These are phyloP conservation scores for Podaxis sp. DNA, from an alignment of 768 basidiomycete species.

Conservation along the genomic window DNA sequence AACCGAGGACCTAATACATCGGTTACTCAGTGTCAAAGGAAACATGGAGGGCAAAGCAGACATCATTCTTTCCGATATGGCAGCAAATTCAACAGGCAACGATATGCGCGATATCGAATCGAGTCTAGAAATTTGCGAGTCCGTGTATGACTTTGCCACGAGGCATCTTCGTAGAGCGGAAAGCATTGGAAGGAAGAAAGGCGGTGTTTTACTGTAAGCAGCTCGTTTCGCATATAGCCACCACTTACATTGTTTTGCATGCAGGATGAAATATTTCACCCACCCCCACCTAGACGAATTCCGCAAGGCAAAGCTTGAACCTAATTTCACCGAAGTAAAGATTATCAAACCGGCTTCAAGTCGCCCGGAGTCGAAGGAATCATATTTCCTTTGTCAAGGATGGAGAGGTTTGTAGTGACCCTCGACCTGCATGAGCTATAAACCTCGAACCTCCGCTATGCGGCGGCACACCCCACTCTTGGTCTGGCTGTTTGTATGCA, in stretches of 20 bases:
- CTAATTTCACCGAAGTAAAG: conserved; percentile 61
- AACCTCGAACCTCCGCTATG: background rate
- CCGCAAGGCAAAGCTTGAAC: conserved; percentile 48
- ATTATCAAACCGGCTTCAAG: conserved; percentile 82
- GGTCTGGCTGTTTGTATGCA: background rate
- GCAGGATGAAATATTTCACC: conserved; percentile 80
- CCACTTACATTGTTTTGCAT: conserved; percentile 7
- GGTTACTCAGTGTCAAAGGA: conserved; percentile 22
- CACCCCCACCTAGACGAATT: conserved; percentile 74
- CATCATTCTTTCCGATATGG: conserved; percentile 88
- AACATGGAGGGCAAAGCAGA: conserved; percentile 52
- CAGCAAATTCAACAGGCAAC: conserved; percentile 77
- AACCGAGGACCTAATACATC: conserved; percentile 42
- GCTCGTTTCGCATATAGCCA: conserved; percentile 8
- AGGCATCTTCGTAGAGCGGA: conserved; percentile 46
- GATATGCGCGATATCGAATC: conserved; percentile 56
- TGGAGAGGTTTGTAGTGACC: conserved; percentile 35
- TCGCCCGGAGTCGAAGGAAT: conserved; percentile 72
- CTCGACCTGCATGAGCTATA: background rate
- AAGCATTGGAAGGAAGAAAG: conserved; percentile 34
- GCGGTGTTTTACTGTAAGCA: conserved; percentile 58
- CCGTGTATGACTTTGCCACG: conserved; percentile 67
- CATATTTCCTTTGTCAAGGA: conserved; percentile 83
- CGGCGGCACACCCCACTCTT: background rate
- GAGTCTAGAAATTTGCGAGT: conserved; percentile 69